phyloP scores from a whole-genome alignment of 495 filamentous ascomycete species.

The Neurospora sublineolata region DNA sequence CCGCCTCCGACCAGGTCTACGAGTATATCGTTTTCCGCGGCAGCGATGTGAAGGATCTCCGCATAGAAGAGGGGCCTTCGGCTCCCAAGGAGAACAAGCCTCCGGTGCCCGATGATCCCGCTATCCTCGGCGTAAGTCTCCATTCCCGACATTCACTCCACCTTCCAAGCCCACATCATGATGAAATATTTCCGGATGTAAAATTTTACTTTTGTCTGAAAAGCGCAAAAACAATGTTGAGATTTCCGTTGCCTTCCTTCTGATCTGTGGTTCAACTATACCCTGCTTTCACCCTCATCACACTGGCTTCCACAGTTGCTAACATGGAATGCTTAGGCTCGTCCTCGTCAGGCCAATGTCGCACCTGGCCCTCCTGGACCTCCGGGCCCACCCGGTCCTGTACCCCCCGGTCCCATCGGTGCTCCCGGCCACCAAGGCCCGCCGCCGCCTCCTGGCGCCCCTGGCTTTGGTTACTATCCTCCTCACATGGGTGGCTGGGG shows the following conservation, averaged over 20 bases:
- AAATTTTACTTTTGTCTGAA: slow-evolving; percentile 61
- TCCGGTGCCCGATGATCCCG: slow-evolving; percentile 86
- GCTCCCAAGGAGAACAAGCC: slow-evolving; percentile 56
- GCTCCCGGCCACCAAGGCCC: slow-evolving; percentile 22
- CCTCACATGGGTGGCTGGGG: slow-evolving; percentile 45
- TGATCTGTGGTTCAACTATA: slow-evolving; percentile 39
- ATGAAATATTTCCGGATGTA: slow-evolving; percentile 82
- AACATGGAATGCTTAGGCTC: slow-evolving; percentile 24
- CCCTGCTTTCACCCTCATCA: background rate
- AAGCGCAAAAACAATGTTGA: slow-evolving; percentile 82
- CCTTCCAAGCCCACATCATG: slow-evolving; percentile 33
- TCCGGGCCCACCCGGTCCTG: slow-evolving; percentile 7
- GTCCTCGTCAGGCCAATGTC: slow-evolving; percentile 24
- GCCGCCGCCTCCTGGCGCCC: slow-evolving; percentile 10
- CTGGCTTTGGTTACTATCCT: slow-evolving; percentile 30
- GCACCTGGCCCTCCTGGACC: slow-evolving; percentile 28
- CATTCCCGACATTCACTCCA: background rate
- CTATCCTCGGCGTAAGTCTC: slow-evolving; percentile 87
- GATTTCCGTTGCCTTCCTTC: slow-evolving; percentile 99
- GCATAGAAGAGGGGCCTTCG: slow-evolving; percentile 67
- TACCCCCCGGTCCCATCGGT: slow-evolving; percentile 17
- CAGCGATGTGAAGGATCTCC: slow-evolving; percentile 95
- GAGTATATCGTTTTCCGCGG: slow-evolving; percentile 99
- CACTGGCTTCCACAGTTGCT: slow-evolving; percentile 8
- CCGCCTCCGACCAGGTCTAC: slow-evolving; percentile 73